These are phyloP conservation scores for Platanus orientalis DNA, from an alignment of 164 flowering plant species.

Conservation along the genomic window DNA sequence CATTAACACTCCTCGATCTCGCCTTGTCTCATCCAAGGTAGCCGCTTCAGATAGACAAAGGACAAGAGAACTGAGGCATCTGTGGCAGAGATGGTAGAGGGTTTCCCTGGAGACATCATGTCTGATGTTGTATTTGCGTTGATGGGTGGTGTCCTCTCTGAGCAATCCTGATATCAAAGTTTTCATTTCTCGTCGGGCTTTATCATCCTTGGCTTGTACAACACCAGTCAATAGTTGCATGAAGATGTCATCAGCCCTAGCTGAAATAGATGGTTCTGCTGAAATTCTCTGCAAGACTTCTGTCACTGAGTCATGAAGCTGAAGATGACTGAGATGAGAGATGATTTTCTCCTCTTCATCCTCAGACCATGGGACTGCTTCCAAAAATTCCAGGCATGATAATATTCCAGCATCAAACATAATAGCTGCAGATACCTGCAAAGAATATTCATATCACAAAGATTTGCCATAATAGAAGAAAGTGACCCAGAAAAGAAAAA, in stretches of 20 bases:
- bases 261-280: slow-evolving; percentile 48
- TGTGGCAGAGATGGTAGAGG: slow-evolving; percentile 64
- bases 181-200: slow-evolving; percentile 88
- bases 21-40: slow-evolving; percentile 36
- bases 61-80: slow-evolving; percentile 67
- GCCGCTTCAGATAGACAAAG: slow-evolving; percentile 63
- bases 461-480: background rate
- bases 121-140: slow-evolving; percentile 13
- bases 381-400: slow-evolving; percentile 79
- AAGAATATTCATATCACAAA: no score
- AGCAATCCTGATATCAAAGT: slow-evolving; percentile 52
- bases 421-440: slow-evolving; percentile 72
- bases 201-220: slow-evolving; percentile 77
- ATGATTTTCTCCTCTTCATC: slow-evolving; percentile 75
- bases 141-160: slow-evolving; percentile 41
- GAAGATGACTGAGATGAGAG: slow-evolving; percentile 47
- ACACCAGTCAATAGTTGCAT: slow-evolving; percentile 50
- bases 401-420: slow-evolving; percentile 61
- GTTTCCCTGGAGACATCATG: slow-evolving; percentile 58
- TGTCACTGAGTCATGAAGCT: slow-evolving; percentile 36
- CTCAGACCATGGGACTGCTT: slow-evolving; percentile 90
- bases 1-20: slow-evolving; percentile 61
- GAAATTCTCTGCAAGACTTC: slow-evolving; percentile 69
- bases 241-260: slow-evolving; percentile 50
- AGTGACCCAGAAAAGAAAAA: no score